Percentiles rank a stretch among this genome's conserved stretches.
phyloP scores from a whole-genome alignment of 768 basidiomycete species.

The Termitomyces sp. region DNA sequence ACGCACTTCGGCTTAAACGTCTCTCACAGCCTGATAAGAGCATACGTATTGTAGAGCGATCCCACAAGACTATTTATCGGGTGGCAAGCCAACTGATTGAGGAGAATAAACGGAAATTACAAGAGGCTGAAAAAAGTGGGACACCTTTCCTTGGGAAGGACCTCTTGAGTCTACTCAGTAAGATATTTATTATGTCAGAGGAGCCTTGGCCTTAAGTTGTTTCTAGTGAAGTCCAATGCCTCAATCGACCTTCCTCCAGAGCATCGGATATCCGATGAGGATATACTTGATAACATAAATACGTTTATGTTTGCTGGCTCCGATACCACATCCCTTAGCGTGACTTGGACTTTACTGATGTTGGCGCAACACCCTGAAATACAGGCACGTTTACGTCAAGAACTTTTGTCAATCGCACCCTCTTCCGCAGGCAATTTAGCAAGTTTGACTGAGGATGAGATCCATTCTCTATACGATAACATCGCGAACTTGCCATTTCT shows the following conservation, averaged over 20 bases:
- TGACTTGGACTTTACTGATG: constrained; percentile 81
- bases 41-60: constrained; percentile 43
- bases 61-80: constrained; percentile 56
- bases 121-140: constrained; percentile 50
- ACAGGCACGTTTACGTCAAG: constrained; percentile 67
- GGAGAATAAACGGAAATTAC: constrained; percentile 71
- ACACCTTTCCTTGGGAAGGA: constrained; percentile 59
- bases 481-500: constrained; percentile 64
- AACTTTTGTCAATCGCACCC: constrained; percentile 48
- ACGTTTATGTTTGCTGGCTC: constrained; percentile 91
- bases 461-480: constrained; percentile 49
- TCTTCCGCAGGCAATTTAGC: constrained; percentile 30
- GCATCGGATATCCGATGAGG: constrained; percentile 79
- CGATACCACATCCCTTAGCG: constrained; percentile 75
- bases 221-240: constrained; percentile 76
- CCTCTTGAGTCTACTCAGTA: constrained; percentile 70
- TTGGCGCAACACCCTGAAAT: constrained; percentile 61
- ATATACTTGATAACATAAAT: constrained; percentile 80
- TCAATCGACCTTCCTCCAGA: constrained; percentile 63
- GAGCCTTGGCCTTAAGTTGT: background rate
- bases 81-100: constrained; percentile 74
- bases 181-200: constrained; percentile 21
- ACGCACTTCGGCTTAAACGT: background rate
- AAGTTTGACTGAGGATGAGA: constrained; percentile 55
- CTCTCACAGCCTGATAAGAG: constrained; percentile 46